Evolutionary conservation across 345 rosid genomes (phyloP).

Genomic region (Triadica sebifera): DNA sequence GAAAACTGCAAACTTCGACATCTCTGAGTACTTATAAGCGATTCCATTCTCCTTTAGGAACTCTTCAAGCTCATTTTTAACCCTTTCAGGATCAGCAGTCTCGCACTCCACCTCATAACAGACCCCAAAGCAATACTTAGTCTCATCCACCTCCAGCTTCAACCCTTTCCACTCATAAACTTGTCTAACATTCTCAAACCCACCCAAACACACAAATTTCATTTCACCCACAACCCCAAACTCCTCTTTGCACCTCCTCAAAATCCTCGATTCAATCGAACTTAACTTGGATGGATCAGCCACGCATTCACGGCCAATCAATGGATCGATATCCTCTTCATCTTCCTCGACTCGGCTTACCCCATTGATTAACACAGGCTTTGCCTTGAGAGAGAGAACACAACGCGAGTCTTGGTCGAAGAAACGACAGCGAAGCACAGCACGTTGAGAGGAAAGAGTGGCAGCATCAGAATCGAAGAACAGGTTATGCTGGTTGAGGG

Average conservation of each 20-base stretch:
- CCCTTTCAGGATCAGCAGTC: conserved; percentile 63
- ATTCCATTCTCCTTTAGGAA: conserved; percentile 57
- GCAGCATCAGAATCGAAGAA: conserved; percentile 64
- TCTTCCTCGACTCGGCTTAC: conserved; percentile 88
- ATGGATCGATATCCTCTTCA: conserved; percentile 65
- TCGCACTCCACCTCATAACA: conserved; percentile 86
- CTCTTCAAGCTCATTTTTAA: conserved; percentile 57
- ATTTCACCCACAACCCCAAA: conserved; percentile 47
- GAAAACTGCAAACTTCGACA: conserved; percentile 76
- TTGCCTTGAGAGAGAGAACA: conserved; percentile 63
- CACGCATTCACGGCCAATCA: conserved; percentile 42
- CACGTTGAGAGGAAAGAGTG: conserved; percentile 49
- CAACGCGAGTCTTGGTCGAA: conserved; percentile 43
- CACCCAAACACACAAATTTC: conserved; percentile 71
- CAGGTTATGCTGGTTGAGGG: conserved; percentile 62
- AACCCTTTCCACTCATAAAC: conserved; percentile 68
- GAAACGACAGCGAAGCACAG: conserved; percentile 73
- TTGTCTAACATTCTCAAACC: conserved; percentile 70
- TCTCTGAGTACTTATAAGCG: conserved; percentile 51
- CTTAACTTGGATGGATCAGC: conserved; percentile 44
- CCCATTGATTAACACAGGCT: conserved; percentile 55
- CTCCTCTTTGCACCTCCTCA: conserved; percentile 64
- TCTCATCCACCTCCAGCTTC: conserved; percentile 84
- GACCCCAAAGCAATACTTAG: conserved; percentile 61
- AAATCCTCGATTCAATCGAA: conserved; percentile 49